Evolutionary conservation across 352 stramenopile species (phyloP), one percentile per base, ranked within the genome.

Genomic region (Phytophthora idaei): DNA sequence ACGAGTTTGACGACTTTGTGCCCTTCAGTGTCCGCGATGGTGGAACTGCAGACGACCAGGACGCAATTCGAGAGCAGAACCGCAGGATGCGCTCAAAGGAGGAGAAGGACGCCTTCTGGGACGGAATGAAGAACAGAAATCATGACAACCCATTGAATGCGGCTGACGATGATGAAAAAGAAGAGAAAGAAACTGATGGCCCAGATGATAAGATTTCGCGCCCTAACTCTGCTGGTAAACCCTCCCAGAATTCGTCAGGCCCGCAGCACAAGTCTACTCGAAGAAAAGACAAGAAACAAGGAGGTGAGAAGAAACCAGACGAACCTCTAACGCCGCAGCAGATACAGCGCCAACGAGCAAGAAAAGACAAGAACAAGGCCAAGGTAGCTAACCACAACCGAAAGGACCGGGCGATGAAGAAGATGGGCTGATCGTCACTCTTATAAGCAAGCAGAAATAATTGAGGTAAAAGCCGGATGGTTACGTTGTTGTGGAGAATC

Each of bases 1-100:
- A 95, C 58, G 87, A 95, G 61, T 90, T 91, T 50, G 87, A 92
- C 21, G 87, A 95, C 57, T 92, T 92, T 48, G 82, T 88, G 47
- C 80, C 80, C 17, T 89, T 90, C 45, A 72, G 78, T 49, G 67
- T 89, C 29, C 65, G 78, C 10, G 82, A 88, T 44, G 61, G 69
- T 12, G 77, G 77, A 0, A 80, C 64, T 41, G 50, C 49, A 9
- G 80, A 88, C 45, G 75, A 89, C 41, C 74, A 77, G 48, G 83
- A 90, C 17, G 69, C 69, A 4, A 80, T 91, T 53, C 77, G 78
- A 5, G 73, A 81, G 44, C 62, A 83, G 32, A 91, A 91, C 62
- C 77, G 80, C 2, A 61, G 72, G 12, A 67, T 90, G 28, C 78
- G 80, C 0, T 77, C 69, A 5, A 74, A 81, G 39, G 83, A 91